Conservation (phyloP, 208 protist genomes). For the Trichomonas tenax region DNA sequence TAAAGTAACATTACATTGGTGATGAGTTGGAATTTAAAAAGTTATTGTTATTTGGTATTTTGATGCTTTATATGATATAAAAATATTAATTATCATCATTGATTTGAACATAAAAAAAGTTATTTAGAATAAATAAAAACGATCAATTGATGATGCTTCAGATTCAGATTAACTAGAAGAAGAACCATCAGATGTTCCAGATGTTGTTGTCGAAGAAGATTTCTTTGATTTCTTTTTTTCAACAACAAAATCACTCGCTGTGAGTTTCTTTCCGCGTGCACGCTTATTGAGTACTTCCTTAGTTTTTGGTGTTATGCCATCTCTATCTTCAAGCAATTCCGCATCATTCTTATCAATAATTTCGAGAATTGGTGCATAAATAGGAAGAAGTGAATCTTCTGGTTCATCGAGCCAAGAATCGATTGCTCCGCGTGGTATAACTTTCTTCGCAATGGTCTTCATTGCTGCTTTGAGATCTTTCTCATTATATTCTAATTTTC, state of each 20-base stretch:
- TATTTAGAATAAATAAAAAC: no score
- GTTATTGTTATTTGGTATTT: no score
- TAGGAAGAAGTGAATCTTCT: background rate
- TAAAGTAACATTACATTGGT: no score
- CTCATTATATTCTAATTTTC: background rate
- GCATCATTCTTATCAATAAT: background rate
- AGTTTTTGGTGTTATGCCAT: background rate
- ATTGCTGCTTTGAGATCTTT: background rate
- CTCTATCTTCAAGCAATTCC: background rate
- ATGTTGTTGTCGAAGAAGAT: no score
- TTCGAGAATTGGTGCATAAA: background rate
- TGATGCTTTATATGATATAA: no score
- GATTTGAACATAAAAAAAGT: no score
- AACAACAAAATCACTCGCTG: background rate
- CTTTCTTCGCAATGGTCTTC: background rate
- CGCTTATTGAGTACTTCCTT: background rate
- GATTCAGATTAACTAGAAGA: no score
- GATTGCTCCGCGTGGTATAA: background rate
- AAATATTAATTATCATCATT: no score
- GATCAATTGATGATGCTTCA: no score
- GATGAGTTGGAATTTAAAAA: no score
- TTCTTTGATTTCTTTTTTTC: background rate
- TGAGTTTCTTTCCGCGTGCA: background rate
- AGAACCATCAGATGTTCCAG: no score
- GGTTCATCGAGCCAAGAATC: background rate